Evolutionary conservation across 441 rosid species (phyloP), one percentile per base, ranked within the genome.

Genomic region (Viola pubescens): DNA sequence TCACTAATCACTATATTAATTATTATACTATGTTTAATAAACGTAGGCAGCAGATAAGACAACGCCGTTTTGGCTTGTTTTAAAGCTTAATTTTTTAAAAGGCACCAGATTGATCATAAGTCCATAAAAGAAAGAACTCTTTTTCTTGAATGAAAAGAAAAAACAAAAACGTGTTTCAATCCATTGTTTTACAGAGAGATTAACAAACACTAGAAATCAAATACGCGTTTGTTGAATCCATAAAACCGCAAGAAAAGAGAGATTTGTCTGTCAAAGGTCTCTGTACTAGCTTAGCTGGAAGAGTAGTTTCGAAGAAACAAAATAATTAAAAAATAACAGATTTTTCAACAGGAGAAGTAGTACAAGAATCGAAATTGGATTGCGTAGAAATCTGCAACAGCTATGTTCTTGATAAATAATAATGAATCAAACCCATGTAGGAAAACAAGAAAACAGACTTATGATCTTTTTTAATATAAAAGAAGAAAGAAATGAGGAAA

Each of bases 51-150:
- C 48, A 57, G 41, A 69, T 61, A 71, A 71, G 63, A 53, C 42
- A 56, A 71, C 64, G 66, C 71, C 60, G 66, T 34, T 67, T 11
- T 43, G 13, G 45, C 54, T 65, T 54, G 62, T 49, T 45, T 42
- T 19, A 4, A 43, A 4, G 7, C 6, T 48, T 55, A 8, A 16
- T 38, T 14, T 14, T 11, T 9, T 6, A 38, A 51, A 14, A 16
- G 37, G 34, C 11, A 48, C n/a, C 14, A 51, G 2, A 9, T 42
- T 39, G 7, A 50, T 9, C 11, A 42, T 7, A n/a, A 38, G 34
- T 1, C 58, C 19, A 43, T 52, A 34, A 26, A 37, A 26, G n/a
- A 9, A 52, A 52, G 10, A 26, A 14, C 19, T 51, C 37, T 51
- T 16, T 69, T 63, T 63, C 72, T 59, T 66, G 56, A 58, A 57